Percentiles rank a stretch among this genome's conserved stretches.
Conservation (phyloP, 148 eudicot genomes). For the Cornus kousa region DNA sequence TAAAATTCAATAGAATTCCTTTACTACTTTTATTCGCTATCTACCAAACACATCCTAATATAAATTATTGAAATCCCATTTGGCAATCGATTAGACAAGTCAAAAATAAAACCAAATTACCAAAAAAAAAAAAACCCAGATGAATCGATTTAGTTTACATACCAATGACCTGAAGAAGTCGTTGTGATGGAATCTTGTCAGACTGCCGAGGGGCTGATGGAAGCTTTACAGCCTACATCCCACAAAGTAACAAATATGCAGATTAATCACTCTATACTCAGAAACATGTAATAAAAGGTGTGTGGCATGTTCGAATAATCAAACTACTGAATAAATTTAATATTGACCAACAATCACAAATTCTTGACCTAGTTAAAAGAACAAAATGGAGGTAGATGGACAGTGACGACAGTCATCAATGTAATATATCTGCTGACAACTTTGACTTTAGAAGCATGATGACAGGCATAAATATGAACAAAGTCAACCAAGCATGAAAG, state of each 20-base stretch:
- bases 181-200: conserved; percentile 56
- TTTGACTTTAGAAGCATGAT: not conserved
- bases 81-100: not conserved
- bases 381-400: not conserved
- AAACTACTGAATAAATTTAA: not conserved
- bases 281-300: not conserved
- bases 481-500: not conserved
- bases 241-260: conserved; percentile 10
- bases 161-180: conserved; percentile 93
- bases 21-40: not conserved
- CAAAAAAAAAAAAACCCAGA: not conserved
- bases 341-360: not conserved
- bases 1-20: not conserved
- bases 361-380: not conserved
- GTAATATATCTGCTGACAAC: not conserved
- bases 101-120: not conserved
- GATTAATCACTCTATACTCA: conserved; percentile 1
- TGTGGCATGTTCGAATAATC: not conserved
- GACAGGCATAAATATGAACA: not conserved
- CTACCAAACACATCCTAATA: conserved; percentile 3
- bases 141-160: conserved; percentile 18
- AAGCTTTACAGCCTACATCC: conserved; percentile 53
- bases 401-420: not conserved
- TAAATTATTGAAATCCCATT: not conserved
- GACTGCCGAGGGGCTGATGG: conserved; percentile 58